phyloP scores from a whole-genome alignment of 768 basidiomycete genomes.

The Pleurotus giganteus region DNA sequence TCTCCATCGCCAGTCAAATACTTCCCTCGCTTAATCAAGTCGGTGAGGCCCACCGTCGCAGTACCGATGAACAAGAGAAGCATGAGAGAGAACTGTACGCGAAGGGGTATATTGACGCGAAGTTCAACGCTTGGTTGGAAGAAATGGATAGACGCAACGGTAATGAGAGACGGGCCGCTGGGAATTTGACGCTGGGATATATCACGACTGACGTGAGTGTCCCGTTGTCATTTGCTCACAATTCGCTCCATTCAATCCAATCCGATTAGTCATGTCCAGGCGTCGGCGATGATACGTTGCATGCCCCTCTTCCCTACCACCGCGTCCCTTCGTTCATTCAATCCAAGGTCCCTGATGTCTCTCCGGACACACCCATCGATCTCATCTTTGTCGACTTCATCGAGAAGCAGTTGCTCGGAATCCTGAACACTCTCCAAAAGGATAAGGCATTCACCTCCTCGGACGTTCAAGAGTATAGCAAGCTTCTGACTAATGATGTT shows the following conservation, averaged over 20 bases:
- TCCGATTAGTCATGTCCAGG: slow-evolving; percentile 68
- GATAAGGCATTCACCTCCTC: slow-evolving; percentile 43
- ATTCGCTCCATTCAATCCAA: background rate
- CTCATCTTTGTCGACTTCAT: slow-evolving; percentile 78
- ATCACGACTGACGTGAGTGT: slow-evolving; percentile 63
- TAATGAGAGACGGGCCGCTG: slow-evolving; percentile 36
- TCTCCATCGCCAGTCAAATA: slow-evolving; percentile 49
- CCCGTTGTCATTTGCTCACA: background rate
- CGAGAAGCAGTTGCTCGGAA: slow-evolving; percentile 42
- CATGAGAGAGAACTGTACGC: slow-evolving; percentile 39
- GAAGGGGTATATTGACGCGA: slow-evolving; percentile 46
- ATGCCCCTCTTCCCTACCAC: slow-evolving; percentile 58
- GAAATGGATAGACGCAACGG: slow-evolving; percentile 46
- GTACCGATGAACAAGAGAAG: slow-evolving; percentile 27
- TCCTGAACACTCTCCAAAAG: slow-evolving; percentile 55
- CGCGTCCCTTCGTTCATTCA: slow-evolving; percentile 54
- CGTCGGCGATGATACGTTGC: slow-evolving; percentile 68
- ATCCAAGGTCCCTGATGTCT: slow-evolving; percentile 50
- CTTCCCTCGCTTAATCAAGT: slow-evolving; percentile 50
- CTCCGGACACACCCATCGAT: slow-evolving; percentile 54
- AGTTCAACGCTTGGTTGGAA: slow-evolving; percentile 55
- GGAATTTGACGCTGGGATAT: slow-evolving; percentile 62
- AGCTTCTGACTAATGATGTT: slow-evolving; percentile 46
- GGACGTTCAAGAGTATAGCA: slow-evolving; percentile 54
- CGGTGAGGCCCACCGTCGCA: slow-evolving; percentile 36